phyloP scores from a whole-genome alignment of 2,329 filamentous ascomycete species.

The Cercospora sp. region DNA sequence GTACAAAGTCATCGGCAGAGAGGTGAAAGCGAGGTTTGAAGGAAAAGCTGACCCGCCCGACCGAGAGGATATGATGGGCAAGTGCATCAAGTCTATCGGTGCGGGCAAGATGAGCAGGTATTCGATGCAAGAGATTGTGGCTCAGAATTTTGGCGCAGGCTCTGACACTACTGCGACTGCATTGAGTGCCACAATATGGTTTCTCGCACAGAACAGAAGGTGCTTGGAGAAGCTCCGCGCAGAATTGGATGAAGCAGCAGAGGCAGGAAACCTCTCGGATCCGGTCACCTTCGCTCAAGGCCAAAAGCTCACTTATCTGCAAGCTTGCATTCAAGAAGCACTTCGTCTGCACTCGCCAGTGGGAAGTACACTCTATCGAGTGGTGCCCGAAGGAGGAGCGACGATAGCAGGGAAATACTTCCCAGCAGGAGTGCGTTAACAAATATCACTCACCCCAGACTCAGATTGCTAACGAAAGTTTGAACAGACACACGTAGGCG shows the following conservation, averaged over 20 bases:
- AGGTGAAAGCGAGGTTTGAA: background rate
- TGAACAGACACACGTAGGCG: constrained; percentile 12
- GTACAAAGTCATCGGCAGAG: constrained; percentile 36
- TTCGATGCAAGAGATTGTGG: constrained; percentile 38
- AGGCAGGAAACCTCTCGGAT: constrained; percentile 33
- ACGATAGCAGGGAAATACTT: constrained; percentile 40
- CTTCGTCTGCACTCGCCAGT: constrained; percentile 27
- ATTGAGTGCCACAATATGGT: constrained; percentile 39
- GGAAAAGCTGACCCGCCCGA: constrained; percentile 30
- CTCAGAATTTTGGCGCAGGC: constrained; percentile 43
- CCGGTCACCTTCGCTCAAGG: constrained; percentile 38
- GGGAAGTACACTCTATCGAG: constrained; percentile 42
- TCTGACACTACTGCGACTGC: constrained; percentile 37
- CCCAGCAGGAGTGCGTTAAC: constrained; percentile 30
- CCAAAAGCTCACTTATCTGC: constrained; percentile 26
- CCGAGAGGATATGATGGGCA: constrained; percentile 40
- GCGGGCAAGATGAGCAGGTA: constrained; percentile 36
- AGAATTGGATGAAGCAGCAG: constrained; percentile 37
- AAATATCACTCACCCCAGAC: too few relatives aligned
- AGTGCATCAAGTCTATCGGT: constrained; percentile 39
- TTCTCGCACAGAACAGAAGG: constrained; percentile 39
- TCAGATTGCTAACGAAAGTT: background rate
- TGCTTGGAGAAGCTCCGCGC: constrained; percentile 36
- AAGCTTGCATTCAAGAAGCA: constrained; percentile 18
- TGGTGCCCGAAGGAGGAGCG: constrained; percentile 42